Base-by-base conservation (phyloP, 2,329 filamentous ascomycete species). In the Sclerotiophoma versabilis region DNA sequence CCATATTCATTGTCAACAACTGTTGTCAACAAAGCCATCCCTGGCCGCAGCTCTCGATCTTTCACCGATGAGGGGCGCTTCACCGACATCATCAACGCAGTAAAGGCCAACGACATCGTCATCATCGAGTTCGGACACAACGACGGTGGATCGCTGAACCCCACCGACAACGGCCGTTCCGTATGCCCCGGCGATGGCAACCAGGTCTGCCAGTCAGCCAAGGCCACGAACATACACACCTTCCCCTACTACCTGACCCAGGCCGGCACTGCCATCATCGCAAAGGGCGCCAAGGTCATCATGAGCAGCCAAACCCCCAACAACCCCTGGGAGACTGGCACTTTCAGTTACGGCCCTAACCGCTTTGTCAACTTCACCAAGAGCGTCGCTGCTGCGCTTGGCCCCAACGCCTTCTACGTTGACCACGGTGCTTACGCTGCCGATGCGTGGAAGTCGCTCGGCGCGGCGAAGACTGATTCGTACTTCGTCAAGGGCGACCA, bases 81-180 rank as follows among this genome's bases (percentile, higher is more conserved):
- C 75, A 72, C 79, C 14, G 78, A 77, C 0, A 82, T 90, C 46
- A 80, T 82, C 39, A 73, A 79, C 26, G 65, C 77, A 2, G 77
- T 89, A 20, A 61, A 81, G 65, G 50, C 77, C 1, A 85, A 84
- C 26, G 87, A 90, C 71, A 87, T 84, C 71, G 86, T 89, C 1
- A 78, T 90, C 47, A 88, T 90, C 47, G 87, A 90, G 64, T 89
- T 90, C 64, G 87, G 88, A 0, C 87, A 90, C 77, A 91, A 91
- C 63, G 88, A 90, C 61, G 87, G 86, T 19, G 86, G 87, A 1
- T 81, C 81, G 0, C 75, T 86, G 2, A 74, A 69, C 2, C 72
- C 70, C 1, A 73, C 67, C 1, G 87, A 90, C 70, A 88, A 89
- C 62, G 83, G 83, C 0, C 81, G 86, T 12, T 83, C 81, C 1